Evolutionary conservation across 2,329 filamentous ascomycete genomes (phyloP).

Genomic region (Paraphoma chrysanthemicola): DNA sequence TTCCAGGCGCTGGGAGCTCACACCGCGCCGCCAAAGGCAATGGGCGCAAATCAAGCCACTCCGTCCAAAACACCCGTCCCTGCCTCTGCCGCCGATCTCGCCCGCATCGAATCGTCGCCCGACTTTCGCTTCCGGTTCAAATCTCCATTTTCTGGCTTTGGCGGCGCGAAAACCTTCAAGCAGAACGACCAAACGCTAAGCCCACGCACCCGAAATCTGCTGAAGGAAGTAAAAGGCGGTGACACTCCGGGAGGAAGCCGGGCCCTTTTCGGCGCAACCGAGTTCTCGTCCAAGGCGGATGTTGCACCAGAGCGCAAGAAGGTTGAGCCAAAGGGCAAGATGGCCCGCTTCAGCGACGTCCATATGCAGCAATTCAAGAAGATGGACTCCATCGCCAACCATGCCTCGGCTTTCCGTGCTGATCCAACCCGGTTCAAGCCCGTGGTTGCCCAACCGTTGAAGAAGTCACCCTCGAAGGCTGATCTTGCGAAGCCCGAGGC

Average conservation of each 20-base stretch:
- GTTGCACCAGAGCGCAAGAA: slow-evolving; percentile 69
- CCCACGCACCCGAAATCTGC: slow-evolving; percentile 65
- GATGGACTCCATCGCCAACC: slow-evolving; percentile 94
- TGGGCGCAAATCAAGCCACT: slow-evolving; percentile 62
- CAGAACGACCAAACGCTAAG: slow-evolving; percentile 62
- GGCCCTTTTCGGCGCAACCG: slow-evolving; percentile 40
- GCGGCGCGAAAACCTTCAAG: slow-evolving; percentile 67
- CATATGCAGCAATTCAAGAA: slow-evolving; percentile 93
- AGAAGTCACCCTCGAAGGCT: slow-evolving; percentile 51
- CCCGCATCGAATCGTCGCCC: slow-evolving; percentile 56
- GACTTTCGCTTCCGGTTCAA: slow-evolving; percentile 71
- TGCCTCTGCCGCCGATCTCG: slow-evolving; percentile 22
- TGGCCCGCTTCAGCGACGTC: slow-evolving; percentile 79
- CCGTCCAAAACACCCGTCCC: slow-evolving; percentile 64
- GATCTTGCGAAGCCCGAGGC: slow-evolving; percentile 53
- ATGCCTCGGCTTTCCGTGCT: slow-evolving; percentile 78
- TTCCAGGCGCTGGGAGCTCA: slow-evolving; percentile 73
- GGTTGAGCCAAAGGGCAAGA: slow-evolving; percentile 79
- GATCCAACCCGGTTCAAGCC: slow-evolving; percentile 63
- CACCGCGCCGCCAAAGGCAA: slow-evolving; percentile 54
- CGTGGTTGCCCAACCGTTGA: slow-evolving; percentile 27
- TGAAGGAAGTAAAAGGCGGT: slow-evolving; percentile 74
- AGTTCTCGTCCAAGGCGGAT: slow-evolving; percentile 48
- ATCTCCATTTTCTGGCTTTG: slow-evolving; percentile 60
- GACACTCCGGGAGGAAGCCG: slow-evolving; percentile 48